Conservation (phyloP, 2,329 filamentous ascomycete species). For the Hansfordia pulvinata region DNA sequence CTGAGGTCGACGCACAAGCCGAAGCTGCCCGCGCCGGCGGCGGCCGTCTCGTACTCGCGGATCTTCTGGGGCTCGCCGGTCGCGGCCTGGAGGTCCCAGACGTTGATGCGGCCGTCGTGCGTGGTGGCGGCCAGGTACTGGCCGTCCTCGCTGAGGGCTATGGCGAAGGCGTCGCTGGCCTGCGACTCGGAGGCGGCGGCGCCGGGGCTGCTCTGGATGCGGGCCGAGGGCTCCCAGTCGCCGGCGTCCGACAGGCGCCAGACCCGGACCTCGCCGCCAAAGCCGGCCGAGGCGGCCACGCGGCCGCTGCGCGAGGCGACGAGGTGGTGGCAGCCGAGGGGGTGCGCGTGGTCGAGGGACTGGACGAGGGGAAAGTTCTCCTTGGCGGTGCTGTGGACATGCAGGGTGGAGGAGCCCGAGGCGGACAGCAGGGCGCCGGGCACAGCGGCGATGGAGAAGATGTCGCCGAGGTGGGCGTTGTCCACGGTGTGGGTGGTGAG, state of each 20-base stretch:
- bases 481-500: conserved; percentile 85
- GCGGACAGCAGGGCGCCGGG: conserved; percentile 63
- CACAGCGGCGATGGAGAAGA: conserved; percentile 73
- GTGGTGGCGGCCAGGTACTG: conserved; percentile 77
- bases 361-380: conserved; percentile 66
- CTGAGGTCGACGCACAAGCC: conserved; percentile 77
- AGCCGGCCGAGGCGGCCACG: conserved; percentile 71
- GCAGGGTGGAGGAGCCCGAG: conserved; percentile 72
- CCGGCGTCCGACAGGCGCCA: conserved; percentile 57
- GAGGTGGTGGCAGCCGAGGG: conserved; percentile 84
- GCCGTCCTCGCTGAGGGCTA: conserved; percentile 75
- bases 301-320: conserved; percentile 55
- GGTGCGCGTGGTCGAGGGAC: conserved; percentile 67
- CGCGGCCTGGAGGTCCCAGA: conserved; percentile 58
- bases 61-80: conserved; percentile 47
- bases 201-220: conserved; percentile 21
- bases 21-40: conserved; percentile 66
- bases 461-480: conserved; percentile 71
- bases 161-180: conserved; percentile 63
- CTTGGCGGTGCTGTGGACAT: conserved; percentile 62
- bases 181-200: conserved; percentile 14
- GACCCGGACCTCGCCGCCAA: conserved; percentile 76
- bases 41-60: conserved; percentile 68
- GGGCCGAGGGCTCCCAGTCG: conserved; percentile 35
- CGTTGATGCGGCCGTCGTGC: conserved; percentile 75